Conservation (phyloP, 2,329 filamentous ascomycete species). For the Pestalotiopsis sp. region DNA sequence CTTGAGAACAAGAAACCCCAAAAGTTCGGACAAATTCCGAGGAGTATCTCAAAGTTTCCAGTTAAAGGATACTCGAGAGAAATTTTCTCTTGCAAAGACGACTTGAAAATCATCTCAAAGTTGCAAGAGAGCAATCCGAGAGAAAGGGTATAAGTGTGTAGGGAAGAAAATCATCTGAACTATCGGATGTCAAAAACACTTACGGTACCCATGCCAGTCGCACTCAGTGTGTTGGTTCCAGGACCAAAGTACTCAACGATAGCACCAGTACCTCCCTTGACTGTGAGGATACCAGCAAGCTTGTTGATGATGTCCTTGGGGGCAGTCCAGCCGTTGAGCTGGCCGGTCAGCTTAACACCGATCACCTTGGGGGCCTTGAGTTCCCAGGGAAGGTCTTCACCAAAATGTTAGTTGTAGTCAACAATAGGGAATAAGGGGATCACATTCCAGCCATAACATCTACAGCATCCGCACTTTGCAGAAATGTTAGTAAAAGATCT, state of each 20-base stretch:
- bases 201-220: constrained; percentile 87
- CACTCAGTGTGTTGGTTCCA: constrained; percentile 73
- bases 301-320: constrained; percentile 79
- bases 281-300: constrained; percentile 93
- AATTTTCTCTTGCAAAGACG: too few species aligned
- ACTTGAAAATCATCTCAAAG: too few species aligned
- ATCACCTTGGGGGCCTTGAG: constrained; percentile 97
- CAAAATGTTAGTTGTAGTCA: too few species aligned
- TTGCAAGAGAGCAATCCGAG: not conserved
- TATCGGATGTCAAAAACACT: constrained; percentile 26
- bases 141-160: not conserved
- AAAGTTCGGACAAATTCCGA: too few species aligned
- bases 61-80: too few species aligned
- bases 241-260: constrained; percentile 79
- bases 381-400: constrained; percentile 84
- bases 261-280: constrained; percentile 95
- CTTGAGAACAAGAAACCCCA: too few species aligned
- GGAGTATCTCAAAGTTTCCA: too few species aligned
- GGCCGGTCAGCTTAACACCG: constrained; percentile 90
- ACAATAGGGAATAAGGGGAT: too few species aligned
- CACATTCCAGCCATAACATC: constrained; percentile 79
- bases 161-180: not conserved
- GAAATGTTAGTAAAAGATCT: not conserved
- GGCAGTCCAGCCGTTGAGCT: constrained; percentile 86
- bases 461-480: constrained; percentile 84